These are phyloP conservation scores for Hypoxylon crocopeplum DNA, from an alignment of 495 filamentous ascomycete genomes.

Conservation along the genomic window DNA sequence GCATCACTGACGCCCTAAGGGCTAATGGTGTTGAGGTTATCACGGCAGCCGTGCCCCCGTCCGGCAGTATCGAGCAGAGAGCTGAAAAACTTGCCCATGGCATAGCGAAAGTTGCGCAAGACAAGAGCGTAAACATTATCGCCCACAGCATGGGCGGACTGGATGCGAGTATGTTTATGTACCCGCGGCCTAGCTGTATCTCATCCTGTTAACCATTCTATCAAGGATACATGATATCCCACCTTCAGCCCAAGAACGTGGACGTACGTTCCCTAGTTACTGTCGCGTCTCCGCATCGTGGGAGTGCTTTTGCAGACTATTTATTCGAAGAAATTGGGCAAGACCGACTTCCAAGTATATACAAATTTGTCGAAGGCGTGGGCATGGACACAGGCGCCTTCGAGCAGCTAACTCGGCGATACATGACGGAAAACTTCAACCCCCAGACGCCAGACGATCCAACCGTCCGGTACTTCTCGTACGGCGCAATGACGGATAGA, in stretches of 20 bases:
- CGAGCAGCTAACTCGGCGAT: slow-evolving; percentile 77
- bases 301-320: slow-evolving; percentile 85
- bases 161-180: slow-evolving; percentile 60
- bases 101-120: slow-evolving; percentile 70
- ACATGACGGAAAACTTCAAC: slow-evolving; percentile 87
- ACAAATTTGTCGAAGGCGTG: slow-evolving; percentile 68
- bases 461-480: slow-evolving; percentile 88
- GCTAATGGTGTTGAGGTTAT: slow-evolving; percentile 81
- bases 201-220: background rate
- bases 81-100: slow-evolving; percentile 69
- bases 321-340: slow-evolving; percentile 74
- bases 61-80: slow-evolving; percentile 77
- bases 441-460: slow-evolving; percentile 74
- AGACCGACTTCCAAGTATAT: slow-evolving; percentile 68
- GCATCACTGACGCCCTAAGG: slow-evolving; percentile 79
- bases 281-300: slow-evolving; percentile 86
- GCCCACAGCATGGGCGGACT: slow-evolving; percentile 81
- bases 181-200: background rate
- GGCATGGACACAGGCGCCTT: slow-evolving; percentile 85
- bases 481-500: slow-evolving; percentile 74
- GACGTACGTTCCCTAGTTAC: slow-evolving; percentile 81
- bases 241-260: slow-evolving; percentile 71
- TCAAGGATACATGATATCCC: slow-evolving; percentile 83
- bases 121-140: slow-evolving; percentile 85
- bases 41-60: slow-evolving; percentile 78